Conservation (phyloP, 805 yeast genomes). For the Komagataella phaffii region DNA sequence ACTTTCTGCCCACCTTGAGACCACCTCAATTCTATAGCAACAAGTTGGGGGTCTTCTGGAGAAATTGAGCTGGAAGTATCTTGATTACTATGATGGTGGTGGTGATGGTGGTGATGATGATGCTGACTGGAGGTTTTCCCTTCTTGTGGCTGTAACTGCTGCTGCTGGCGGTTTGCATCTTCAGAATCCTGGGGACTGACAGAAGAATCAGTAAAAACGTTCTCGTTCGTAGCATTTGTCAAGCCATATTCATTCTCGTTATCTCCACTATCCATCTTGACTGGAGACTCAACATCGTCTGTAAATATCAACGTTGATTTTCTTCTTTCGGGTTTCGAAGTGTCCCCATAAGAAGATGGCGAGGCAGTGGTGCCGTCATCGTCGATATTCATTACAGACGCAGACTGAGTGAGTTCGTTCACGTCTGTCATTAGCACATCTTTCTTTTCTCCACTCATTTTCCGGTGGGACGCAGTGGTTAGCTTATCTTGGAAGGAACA, state of each 20-base stretch:
- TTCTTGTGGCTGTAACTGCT: conserved; percentile 3
- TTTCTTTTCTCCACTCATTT: conserved; percentile 5
- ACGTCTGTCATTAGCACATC: conserved; percentile 23
- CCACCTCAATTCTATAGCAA: conserved; percentile 72
- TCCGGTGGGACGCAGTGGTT: neutral
- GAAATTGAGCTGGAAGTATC: conserved; percentile 1
- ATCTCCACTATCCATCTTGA: conserved; percentile 16
- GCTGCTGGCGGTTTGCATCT: conserved; percentile 5
- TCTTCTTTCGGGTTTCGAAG: conserved; percentile 27
- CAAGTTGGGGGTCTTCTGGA: conserved; percentile 13
- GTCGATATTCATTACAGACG: conserved; percentile 7
- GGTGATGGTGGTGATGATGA: conserved; percentile 3
- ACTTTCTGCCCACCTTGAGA: conserved; percentile 93
- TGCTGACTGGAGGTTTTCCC: neutral
- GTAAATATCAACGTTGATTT: conserved; percentile 62
- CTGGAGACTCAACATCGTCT: conserved; percentile 49
- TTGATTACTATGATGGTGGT: conserved; percentile 4
- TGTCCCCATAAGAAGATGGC: conserved; percentile 3
- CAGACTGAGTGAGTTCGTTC: neutral
- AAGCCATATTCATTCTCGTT: conserved; percentile 13
- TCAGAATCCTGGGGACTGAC: conserved; percentile 6
- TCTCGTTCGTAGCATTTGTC: conserved; percentile 11
- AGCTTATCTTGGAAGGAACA: neutral
- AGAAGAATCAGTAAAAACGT: conserved; percentile 10
- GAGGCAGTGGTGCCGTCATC: neutral